phyloP scores from a whole-genome alignment of 306 rosid genomes.

The Lablab purpureus region DNA sequence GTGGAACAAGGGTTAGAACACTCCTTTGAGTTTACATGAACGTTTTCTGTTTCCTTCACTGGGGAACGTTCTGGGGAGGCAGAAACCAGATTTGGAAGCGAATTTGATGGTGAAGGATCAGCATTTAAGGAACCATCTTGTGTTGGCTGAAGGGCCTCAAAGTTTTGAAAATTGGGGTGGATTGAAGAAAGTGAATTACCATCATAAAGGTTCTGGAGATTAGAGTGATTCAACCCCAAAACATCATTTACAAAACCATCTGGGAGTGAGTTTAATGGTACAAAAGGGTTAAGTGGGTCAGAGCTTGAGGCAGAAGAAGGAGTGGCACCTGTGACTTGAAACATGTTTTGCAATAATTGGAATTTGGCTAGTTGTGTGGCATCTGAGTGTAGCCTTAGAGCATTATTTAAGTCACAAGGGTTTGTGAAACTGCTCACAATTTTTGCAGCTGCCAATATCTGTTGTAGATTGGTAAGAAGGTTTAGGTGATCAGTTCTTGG shows the following conservation, averaged over 20 bases:
- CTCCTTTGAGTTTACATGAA: constrained; percentile 30
- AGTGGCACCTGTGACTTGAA: constrained; percentile 45
- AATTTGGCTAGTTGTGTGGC: constrained; percentile 57
- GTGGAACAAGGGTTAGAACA: constrained; percentile 37
- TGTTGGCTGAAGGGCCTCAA: constrained; percentile 39
- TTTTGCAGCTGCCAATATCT: constrained; percentile 58
- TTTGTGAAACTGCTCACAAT: constrained; percentile 43
- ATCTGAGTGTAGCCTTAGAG: constrained; percentile 50
- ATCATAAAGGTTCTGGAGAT: constrained; percentile 35
- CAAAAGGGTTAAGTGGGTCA: constrained; percentile 45
- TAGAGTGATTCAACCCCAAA: constrained; percentile 45
- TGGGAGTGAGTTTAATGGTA: constrained; percentile 33
- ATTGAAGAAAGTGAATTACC: constrained; percentile 44
- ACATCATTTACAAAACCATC: constrained; percentile 41
- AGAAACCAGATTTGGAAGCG: constrained; percentile 62
- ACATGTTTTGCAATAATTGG: constrained; percentile 52
- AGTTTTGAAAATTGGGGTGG: constrained; percentile 44
- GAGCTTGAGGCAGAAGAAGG: neutral
- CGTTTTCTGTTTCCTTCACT: constrained; percentile 35
- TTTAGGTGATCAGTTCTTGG: constrained; percentile 65
- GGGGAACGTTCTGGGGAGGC: constrained; percentile 54
- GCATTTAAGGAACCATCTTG: constrained; percentile 28
- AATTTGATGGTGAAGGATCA: constrained; percentile 30
- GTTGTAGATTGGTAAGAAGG: constrained; percentile 61
- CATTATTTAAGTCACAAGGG: constrained; percentile 52